Evolutionary conservation across 2,329 filamentous ascomycete species (phyloP), one percentile per base, ranked within the genome.

Genomic region (Intubia oerlemansii): DNA sequence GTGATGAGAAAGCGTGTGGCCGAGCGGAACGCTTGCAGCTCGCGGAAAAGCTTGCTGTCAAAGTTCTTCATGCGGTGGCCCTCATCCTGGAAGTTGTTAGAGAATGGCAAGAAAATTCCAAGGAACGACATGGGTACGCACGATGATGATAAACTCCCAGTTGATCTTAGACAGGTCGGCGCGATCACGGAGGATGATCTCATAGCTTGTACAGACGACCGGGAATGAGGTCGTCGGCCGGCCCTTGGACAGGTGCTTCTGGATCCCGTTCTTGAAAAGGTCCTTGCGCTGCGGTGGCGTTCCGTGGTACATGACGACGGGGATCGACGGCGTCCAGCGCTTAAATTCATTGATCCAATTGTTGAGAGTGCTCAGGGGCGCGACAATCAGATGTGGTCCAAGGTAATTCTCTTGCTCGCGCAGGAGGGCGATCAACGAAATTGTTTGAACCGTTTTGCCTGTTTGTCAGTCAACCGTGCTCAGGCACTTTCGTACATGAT

Each of bases 61-160:
- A 91, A 75, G 38, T 98, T 98, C 55, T 98, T 98, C 62, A 98
- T 72, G 1, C 88, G 75, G 45, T 98, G 88, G 0, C 88, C 88
- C 51, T 98, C 88, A 40, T 98, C 85, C n/a, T n/a, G n/a, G n/a
- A n/a, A n/a, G n/a, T 71, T 78, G 2, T 19, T 27, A 20, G 10
- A 11, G 16, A 5, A 10, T 6, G 7, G 10, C 12, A 4, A 17
- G 12, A 10, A 4, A 5, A 7, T 10, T 22, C 10, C 10, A 11
- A 5, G 10, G 10, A 10, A 22, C 10, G 10, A 22, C 10, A 22
- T 9, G 20, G 5, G 5, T 7, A 49, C 65, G 45, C 51, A 76
- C 74, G 35, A 98, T 91, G 39, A 98, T 88, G 42, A 98, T 93
- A 41, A 92, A 93, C 30, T 90, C 81, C 88, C 88, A 98, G 20